Conservation (phyloP, 768 basidiomycete genomes). For the Auricularia sp. region DNA sequence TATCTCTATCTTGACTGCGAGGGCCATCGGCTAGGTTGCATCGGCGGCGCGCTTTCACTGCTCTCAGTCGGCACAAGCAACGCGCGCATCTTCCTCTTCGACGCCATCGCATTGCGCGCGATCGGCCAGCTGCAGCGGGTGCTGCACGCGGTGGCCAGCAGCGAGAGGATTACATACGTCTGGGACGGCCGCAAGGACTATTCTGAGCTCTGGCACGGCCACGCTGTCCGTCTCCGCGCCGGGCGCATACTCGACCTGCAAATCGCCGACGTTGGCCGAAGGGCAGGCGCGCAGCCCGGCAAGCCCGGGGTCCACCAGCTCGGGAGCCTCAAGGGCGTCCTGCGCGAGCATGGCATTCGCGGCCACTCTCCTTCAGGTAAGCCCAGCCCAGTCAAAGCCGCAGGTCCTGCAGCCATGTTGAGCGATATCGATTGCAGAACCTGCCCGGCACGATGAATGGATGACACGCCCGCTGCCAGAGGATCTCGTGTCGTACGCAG, state of each 20-base stretch:
- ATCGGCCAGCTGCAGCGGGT: slow-evolving; percentile 16
- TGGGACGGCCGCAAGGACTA: slow-evolving; percentile 37
- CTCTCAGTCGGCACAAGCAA: slow-evolving; percentile 24
- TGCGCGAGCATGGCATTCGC: slow-evolving; percentile 17
- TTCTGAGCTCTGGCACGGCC: slow-evolving; percentile 23
- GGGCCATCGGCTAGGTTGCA: slow-evolving; percentile 25
- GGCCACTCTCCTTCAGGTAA: slow-evolving; percentile 21
- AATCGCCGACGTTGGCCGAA: slow-evolving; percentile 28
- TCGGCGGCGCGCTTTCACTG: slow-evolving; percentile 25
- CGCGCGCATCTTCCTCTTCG: slow-evolving; percentile 28
- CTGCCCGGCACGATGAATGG: slow-evolving; percentile 31
- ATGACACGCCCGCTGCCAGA: slow-evolving; percentile 26
- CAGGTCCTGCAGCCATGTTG: background rate
- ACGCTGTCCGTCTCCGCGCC: slow-evolving; percentile 19
- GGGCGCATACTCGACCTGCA: slow-evolving; percentile 30
- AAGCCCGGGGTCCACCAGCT: slow-evolving; percentile 22
- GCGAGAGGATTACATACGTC: slow-evolving; percentile 26
- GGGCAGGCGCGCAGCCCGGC: slow-evolving; percentile 6
- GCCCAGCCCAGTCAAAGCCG: background rate
- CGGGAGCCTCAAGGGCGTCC: slow-evolving; percentile 27
- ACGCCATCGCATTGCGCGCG: slow-evolving; percentile 19
- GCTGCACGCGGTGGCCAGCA: slow-evolving; percentile 21
- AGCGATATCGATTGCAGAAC: background rate
- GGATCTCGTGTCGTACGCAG: slow-evolving; percentile 31
- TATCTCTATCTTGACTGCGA: slow-evolving; percentile 32